Conservation (phyloP, 176 grass and related monocot genomes). For the Hsuehochloa calcarea region DNA sequence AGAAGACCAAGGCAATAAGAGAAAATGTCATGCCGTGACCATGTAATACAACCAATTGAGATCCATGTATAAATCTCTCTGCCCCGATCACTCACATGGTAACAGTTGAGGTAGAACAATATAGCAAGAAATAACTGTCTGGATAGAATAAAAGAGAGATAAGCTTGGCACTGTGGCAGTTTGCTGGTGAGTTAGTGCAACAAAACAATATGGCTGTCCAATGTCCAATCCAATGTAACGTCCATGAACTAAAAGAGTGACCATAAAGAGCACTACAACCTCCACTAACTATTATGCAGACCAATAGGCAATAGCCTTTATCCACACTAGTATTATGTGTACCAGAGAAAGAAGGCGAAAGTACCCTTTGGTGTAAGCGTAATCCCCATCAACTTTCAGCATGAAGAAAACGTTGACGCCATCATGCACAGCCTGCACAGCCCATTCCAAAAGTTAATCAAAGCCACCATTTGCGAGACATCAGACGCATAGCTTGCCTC, state of each 20-base stretch:
- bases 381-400: conserved; percentile 87
- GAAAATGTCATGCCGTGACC: background rate
- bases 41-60: background rate
- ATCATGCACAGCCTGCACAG: conserved; percentile 88
- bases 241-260: conserved; percentile 26
- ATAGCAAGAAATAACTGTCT: background rate
- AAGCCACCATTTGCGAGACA: conserved; percentile 28
- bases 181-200: background rate
- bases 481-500: background rate
- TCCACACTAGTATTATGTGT: background rate
- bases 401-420: conserved; percentile 84
- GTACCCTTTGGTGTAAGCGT: conserved; percentile 83
- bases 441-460: conserved; percentile 44
- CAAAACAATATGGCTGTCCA: conserved; percentile 22
- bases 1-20: conserved; percentile 14
- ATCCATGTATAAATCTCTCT: background rate
- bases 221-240: conserved; percentile 2
- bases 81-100: background rate
- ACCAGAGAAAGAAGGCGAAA: conserved; percentile 31
- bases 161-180: background rate
- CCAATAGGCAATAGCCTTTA: background rate
- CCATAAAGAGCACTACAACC: conserved; percentile 22
- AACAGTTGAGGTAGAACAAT: background rate
- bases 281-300: conserved; percentile 19
- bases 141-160: background rate